A percentile compares a stretch with the other conserved stretches of the same genome.
Evolutionary conservation across 805 yeast genomes (phyloP).

Genomic region (Pachysolen tannophilus): DNA sequence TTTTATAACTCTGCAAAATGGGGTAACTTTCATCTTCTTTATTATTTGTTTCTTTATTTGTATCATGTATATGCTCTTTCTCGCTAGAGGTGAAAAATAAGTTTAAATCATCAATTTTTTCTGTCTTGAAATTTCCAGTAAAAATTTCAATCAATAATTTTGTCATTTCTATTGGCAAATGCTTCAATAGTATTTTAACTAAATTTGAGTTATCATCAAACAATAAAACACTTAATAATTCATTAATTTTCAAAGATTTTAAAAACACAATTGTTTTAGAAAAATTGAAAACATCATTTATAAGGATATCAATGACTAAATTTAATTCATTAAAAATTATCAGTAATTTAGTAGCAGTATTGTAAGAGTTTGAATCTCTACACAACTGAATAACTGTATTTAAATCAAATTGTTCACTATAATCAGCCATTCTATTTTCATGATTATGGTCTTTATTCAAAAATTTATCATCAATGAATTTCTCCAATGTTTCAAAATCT

Average conservation of each 20-base stretch:
- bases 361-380: slow-evolving; percentile 59
- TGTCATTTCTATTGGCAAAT: slow-evolving; percentile 74
- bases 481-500: slow-evolving; percentile 44
- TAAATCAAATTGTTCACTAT: slow-evolving; percentile 52
- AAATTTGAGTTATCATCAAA: slow-evolving; percentile 32
- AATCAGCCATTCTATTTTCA: slow-evolving; percentile 27
- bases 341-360: slow-evolving; percentile 64
- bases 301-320: slow-evolving; percentile 65
- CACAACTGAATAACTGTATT: slow-evolving; percentile 61
- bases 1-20: slow-evolving; percentile 48
- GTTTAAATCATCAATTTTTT: slow-evolving; percentile 14
- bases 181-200: slow-evolving; percentile 57
- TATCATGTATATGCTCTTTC: background rate
- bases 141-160: slow-evolving; percentile 77
- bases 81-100: slow-evolving; percentile 11
- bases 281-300: slow-evolving; percentile 57
- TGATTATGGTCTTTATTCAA: slow-evolving; percentile 23
- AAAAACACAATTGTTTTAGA: slow-evolving; percentile 56
- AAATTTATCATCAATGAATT: slow-evolving; percentile 45
- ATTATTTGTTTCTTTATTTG: background rate
- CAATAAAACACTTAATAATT: slow-evolving; percentile 61
- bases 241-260: slow-evolving; percentile 64
- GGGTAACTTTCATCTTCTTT: background rate
- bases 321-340: slow-evolving; percentile 66
- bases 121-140: slow-evolving; percentile 72